phyloP scores from a whole-genome alignment of 1,284 basidiomycete genomes.

The Coniophora puteana region DNA sequence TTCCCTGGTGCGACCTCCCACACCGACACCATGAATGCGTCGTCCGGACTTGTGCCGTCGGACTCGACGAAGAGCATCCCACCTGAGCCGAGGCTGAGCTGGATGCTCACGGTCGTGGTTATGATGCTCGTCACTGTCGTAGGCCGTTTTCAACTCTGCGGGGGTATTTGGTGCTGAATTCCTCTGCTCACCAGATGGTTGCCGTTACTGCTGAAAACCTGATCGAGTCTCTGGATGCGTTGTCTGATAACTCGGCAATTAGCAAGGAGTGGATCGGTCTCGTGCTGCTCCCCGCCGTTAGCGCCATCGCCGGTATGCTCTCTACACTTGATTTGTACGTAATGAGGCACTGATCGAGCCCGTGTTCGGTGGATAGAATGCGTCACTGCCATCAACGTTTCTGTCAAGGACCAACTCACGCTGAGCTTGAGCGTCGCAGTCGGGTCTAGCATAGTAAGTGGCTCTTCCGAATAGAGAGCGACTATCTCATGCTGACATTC shows the following conservation, averaged over 20 bases:
- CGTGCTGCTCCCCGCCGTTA: conserved; percentile 85
- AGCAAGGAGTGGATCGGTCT: conserved; percentile 80
- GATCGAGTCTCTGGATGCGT: conserved; percentile 75
- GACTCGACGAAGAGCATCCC: no score
- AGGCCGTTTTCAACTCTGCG: conserved; percentile 21
- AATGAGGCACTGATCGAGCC: neutral
- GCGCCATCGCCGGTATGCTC: conserved; percentile 70
- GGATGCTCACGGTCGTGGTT: conserved; percentile 52
- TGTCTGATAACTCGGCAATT: conserved; percentile 48
- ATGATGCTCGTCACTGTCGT: conserved; percentile 65
- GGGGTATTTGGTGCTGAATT: neutral
- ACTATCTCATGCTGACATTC: neutral
- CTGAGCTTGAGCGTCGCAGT: conserved; percentile 80
- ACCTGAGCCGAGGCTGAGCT: conserved; percentile 60
- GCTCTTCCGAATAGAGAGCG: neutral
- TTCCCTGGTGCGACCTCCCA: no score
- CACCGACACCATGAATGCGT: no score
- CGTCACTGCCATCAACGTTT: conserved; percentile 84
- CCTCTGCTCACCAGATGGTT: conserved; percentile 50
- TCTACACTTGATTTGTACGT: neutral
- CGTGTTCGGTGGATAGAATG: no score
- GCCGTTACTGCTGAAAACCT: conserved; percentile 86
- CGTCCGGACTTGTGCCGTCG: no score
- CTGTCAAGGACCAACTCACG: conserved; percentile 78
- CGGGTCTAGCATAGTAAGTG: conserved; percentile 82